Percentiles rank a stretch among this genome's conserved stretches.
These are phyloP conservation scores for Lumnitzera littorea DNA, from an alignment of 345 rosid genomes.

Conservation along the genomic window DNA sequence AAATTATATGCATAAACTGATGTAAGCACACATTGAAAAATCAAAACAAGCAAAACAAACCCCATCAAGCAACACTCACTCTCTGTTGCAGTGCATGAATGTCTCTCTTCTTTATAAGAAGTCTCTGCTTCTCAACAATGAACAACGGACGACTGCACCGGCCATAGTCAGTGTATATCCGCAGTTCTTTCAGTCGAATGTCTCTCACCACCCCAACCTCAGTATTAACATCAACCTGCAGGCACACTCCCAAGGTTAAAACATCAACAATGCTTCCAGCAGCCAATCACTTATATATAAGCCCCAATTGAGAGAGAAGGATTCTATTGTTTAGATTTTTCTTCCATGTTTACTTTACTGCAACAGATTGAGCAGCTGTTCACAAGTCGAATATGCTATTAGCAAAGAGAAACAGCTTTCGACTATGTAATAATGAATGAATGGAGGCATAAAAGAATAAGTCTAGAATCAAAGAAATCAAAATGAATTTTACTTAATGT, in stretches of 20 bases:
- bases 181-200: constrained; percentile 75
- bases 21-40: neutral
- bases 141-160: constrained; percentile 97
- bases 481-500: too few species aligned
- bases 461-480: too few species aligned
- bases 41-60: neutral
- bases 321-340: too few species aligned
- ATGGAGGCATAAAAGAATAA: too few species aligned
- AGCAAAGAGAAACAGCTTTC: too few species aligned
- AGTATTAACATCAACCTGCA: constrained; percentile 89
- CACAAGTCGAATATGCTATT: too few species aligned
- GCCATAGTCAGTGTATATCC: constrained; percentile 95
- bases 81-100: constrained; percentile 83
- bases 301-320: too few species aligned
- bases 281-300: too few species aligned
- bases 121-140: constrained; percentile 91
- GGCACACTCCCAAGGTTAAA: neutral
- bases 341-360: too few species aligned
- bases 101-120: constrained; percentile 79
- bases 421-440: too few species aligned
- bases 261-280: too few species aligned
- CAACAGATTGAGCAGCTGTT: too few species aligned
- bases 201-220: constrained; percentile 99
- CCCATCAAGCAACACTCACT: constrained; percentile 28
- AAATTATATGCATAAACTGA: constrained; percentile 8